Evolutionary conservation across 192 early-diverging fungal genomes (phyloP).

Genomic region (Funneliformis geosporum): DNA sequence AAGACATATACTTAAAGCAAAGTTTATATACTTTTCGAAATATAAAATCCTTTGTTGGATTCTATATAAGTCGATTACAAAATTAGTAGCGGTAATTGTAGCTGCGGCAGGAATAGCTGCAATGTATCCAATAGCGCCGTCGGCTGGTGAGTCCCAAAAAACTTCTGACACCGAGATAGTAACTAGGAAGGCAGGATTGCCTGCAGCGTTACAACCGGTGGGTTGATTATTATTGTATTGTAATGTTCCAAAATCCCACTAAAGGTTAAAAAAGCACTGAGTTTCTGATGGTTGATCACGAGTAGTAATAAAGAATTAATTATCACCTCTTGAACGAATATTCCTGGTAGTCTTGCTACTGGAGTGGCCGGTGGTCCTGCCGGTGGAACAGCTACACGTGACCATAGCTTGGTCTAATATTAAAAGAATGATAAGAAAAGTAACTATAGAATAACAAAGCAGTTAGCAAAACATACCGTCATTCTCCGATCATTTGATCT

Average conservation of each 20-base stretch:
- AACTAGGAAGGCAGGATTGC: not conserved
- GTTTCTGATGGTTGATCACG: too few species aligned
- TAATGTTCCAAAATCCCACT: constrained; percentile 14
- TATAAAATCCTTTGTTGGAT: too few species aligned
- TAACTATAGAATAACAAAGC: not conserved
- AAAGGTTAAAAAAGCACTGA: too few species aligned
- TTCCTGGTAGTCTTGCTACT: too few species aligned
- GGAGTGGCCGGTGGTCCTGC: too few species aligned
- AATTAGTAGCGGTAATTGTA: not conserved
- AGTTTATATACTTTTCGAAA: too few species aligned
- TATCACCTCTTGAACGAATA: too few species aligned
- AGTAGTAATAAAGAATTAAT: too few species aligned
- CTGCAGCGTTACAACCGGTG: constrained; percentile 14
- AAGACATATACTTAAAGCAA: too few species aligned
- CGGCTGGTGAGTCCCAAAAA: constrained; percentile 21
- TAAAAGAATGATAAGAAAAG: too few species aligned
- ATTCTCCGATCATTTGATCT: not conserved
- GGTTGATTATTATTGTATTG: constrained; percentile 9
- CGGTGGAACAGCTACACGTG: too few species aligned
- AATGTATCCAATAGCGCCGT: constrained; percentile 2
- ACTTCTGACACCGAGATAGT: not conserved
- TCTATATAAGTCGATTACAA: constrained; percentile 11
- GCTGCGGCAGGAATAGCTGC: not conserved
- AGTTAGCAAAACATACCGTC: not conserved
- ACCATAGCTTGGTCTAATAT: too few species aligned